Base-by-base conservation (phyloP, 179 eudicot genomes). In the Corrigiola litoralis region DNA sequence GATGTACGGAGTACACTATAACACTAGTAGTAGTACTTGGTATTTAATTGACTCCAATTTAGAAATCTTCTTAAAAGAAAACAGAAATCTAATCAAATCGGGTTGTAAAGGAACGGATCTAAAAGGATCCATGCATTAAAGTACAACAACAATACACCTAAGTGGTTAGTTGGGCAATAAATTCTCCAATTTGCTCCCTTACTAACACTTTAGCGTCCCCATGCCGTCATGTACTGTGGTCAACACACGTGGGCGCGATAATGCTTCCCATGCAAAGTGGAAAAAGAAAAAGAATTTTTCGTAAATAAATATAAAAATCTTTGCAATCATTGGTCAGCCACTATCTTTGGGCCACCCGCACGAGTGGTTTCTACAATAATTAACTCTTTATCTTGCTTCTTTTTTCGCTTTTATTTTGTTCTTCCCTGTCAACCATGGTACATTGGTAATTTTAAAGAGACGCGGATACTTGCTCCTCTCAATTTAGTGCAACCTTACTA, bases 261-360 rank as follows among this genome's bases (percentile, higher is more conserved):
- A 53, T 60, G 68, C 68, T 66, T 54, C 71, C 67, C 75, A 71
- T 70, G 72, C 72, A 61, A 67, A 29, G 46, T 29, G n/a, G 9
- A 11, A 23, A 55, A 21, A 29, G 33, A n/a, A 29, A 32, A 32
- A 40, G 20, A 56, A 59, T n/a, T n/a, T n/a, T n/a, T n/a, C n/a
- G n/a, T n/a, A n/a, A n/a, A n/a, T n/a, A n/a, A n/a, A n/a, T n/a
- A n/a, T n/a, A n/a, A n/a, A n/a, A n/a, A n/a, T n/a, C n/a, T n/a
- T n/a, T n/a, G n/a, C n/a, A 74, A 78, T 78, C 76, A 78, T 78
- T 74, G 79, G 73, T 76, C 69, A 60, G 72, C 72, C 72, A 61
- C 65, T 57, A 32, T n/a, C 36, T 38, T 58, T 61, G 65, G 62
- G 67, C 51, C 74, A 74, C 79, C 79, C 82, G 82, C 82, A 78